These are phyloP conservation scores for Maudiozyma humilis DNA, from an alignment of 1,139 yeast species.

Conservation along the genomic window DNA sequence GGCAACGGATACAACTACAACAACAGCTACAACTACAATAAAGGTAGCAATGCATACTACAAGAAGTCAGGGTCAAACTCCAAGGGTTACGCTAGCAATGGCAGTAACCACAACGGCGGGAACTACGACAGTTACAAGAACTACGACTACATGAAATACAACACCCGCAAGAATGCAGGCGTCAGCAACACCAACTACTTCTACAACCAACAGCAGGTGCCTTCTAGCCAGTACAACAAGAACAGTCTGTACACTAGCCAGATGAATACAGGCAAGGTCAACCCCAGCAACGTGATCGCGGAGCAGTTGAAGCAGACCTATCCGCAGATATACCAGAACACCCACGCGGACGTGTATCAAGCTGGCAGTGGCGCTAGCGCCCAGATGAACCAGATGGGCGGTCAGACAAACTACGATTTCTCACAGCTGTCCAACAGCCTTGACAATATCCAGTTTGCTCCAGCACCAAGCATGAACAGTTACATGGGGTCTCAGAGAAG, in stretches of 20 bases:
- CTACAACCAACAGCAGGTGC: not conserved
- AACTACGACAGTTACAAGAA: slow-evolving; percentile 5
- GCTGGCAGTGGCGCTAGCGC: too few species aligned
- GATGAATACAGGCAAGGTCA: not conserved
- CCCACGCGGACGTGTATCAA: not conserved
- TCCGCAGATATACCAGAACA: slow-evolving; percentile 22
- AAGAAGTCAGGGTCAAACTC: slow-evolving; percentile 4
- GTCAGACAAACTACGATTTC: not conserved
- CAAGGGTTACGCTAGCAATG: too few species aligned
- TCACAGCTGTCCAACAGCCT: slow-evolving; percentile 1
- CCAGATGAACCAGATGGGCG: not conserved
- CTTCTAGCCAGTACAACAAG: not conserved
- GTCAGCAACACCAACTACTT: not conserved
- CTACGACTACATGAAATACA: slow-evolving; percentile 5
- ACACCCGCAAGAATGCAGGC: not conserved
- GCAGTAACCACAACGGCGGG: slow-evolving; percentile 4
- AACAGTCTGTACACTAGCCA: not conserved
- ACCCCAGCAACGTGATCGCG: slow-evolving; percentile 10
- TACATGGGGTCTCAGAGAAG: not conserved
- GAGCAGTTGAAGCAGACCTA: slow-evolving; percentile 22
- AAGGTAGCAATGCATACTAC: slow-evolving; percentile 6
- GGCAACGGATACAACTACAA: slow-evolving; percentile 3
- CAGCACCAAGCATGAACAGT: not conserved
- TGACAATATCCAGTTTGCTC: slow-evolving; percentile 2
- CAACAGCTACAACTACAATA: slow-evolving; percentile 3